Evolutionary conservation across 257 asterid species (phyloP), one percentile per base, ranked within the genome.

Genomic region (Fraxinus pennsylvanica): DNA sequence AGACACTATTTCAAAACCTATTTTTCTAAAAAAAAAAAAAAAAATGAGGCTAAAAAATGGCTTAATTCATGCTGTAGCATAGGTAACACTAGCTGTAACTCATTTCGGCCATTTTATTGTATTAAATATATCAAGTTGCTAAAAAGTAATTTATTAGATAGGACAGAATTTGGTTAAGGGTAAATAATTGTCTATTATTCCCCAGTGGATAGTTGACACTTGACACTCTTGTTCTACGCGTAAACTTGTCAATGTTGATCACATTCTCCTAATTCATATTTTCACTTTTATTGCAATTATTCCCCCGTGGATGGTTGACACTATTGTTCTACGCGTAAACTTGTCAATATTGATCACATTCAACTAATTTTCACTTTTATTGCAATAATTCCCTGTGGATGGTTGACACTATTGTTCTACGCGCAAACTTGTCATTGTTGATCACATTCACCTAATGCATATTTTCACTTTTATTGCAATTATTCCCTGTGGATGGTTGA

Each of bases 181-280:
- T 85, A 81, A 78, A 78, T 68, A 66, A 57, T 41, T 68, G 67
- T 69, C 71, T 77, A 76, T n/a, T 57, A 17, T 19, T 59, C 9
- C 9, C 13, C 38, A 75, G 54, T 61, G 47, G 39, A 72, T 74
- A 63, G 84, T 86, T 81, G 84, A 83, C 84, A 38, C 50, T 79
- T 81, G 84, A 83, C 84, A 38, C 50, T 79, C 17, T 29, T 36
- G 33, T 54, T 71, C 29, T 65, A 36, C 10, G 45, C 3, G 65
- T 54, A 27, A 65, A 76, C 67, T 73, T 76, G 79, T 73, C 59
- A 76, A 35, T 3, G 65, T 5, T 54, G 65, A 54, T 17, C 8
- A 21, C 12, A 19, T 54, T 54, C 65, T 19, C 27, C 25, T 9
- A 39, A 39, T 39, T 2, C 45, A 39, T 8, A 9, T 41, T 41